These are phyloP conservation scores for Fusarium armeniacum DNA, from an alignment of 2,329 filamentous ascomycete genomes.

Conservation along the genomic window DNA sequence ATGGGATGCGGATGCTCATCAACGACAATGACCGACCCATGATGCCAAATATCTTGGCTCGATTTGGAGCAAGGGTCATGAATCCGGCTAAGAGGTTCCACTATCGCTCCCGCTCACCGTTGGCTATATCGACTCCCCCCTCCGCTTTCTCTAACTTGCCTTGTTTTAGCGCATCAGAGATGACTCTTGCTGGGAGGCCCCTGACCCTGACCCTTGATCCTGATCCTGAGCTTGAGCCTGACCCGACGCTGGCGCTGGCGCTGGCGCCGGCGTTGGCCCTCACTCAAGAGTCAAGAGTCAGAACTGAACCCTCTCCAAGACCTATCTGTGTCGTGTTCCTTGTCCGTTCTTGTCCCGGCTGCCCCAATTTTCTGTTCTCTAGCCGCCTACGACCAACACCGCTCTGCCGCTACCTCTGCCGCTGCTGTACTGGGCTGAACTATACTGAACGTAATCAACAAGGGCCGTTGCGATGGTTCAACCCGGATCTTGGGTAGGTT, in stretches of 20 bases:
- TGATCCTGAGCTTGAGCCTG: not conserved
- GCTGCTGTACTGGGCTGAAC: not conserved
- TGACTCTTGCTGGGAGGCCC: not conserved
- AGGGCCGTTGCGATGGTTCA: conserved; percentile 35
- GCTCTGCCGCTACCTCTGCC: conserved; percentile 3
- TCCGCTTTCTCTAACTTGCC: not conserved
- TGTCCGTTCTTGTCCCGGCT: not conserved
- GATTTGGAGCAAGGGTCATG: conserved; percentile 28
- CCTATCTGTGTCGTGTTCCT: conserved; percentile 8
- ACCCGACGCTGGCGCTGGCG: conserved; percentile 3
- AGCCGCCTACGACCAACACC: not conserved
- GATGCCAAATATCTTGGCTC: conserved; percentile 40
- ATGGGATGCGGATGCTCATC: conserved; percentile 21
- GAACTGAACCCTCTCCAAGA: conserved; percentile 14
- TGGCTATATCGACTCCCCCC: conserved; percentile 38
- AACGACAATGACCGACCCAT: conserved; percentile 13
- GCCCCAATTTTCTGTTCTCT: conserved; percentile 16
- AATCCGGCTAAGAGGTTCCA: conserved; percentile 32
- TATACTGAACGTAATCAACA: not conserved
- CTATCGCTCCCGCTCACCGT: conserved; percentile 44
- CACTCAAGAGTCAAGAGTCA: conserved; percentile 2
- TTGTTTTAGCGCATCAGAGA: conserved; percentile 1
- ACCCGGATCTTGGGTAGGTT: conserved; percentile 36
- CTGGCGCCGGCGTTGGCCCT: conserved; percentile 1
- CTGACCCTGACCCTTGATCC: conserved; percentile 4